These are phyloP conservation scores for Aspergillus glaucus DNA, from an alignment of 2,329 filamentous ascomycete species.

Conservation along the genomic window DNA sequence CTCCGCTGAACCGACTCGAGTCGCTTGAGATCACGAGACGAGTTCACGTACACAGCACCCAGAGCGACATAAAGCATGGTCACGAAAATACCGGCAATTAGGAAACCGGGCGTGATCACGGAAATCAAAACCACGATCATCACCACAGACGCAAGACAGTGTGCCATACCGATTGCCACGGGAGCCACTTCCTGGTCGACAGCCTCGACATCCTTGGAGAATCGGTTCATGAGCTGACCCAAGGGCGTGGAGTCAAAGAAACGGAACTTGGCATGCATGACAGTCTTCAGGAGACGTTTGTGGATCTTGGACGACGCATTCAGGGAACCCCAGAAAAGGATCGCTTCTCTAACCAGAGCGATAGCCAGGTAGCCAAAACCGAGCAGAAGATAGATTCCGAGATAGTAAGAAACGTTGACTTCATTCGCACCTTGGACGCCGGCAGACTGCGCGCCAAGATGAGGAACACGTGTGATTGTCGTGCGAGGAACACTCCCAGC, in stretches of 20 bases:
- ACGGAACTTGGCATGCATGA: constrained; percentile 87
- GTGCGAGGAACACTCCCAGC: constrained; percentile 30
- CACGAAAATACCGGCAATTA: constrained; percentile 82
- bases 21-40: constrained; percentile 92
- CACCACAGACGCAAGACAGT: constrained; percentile 62
- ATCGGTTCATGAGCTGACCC: constrained; percentile 95
- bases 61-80: constrained; percentile 74
- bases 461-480: constrained; percentile 23
- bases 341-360: constrained; percentile 74
- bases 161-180: constrained; percentile 70
- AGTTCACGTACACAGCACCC: constrained; percentile 79
- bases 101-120: constrained; percentile 80
- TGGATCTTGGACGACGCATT: constrained; percentile 83
- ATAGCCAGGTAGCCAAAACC: constrained; percentile 72
- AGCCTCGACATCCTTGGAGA: constrained; percentile 94
- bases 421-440: constrained; percentile 30
- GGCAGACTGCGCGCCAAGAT: constrained; percentile 18
- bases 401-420: constrained; percentile 78
- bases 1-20: constrained; percentile 91
- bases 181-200: constrained; percentile 95
- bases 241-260: constrained; percentile 97
- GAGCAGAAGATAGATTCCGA: constrained; percentile 73
- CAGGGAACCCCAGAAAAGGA: constrained; percentile 88
- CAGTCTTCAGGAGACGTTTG: constrained; percentile 65
- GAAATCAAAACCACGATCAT: constrained; percentile 87